Evolutionary conservation across 768 basidiomycete species (phyloP).

Genomic region (Galerina marginata): DNA sequence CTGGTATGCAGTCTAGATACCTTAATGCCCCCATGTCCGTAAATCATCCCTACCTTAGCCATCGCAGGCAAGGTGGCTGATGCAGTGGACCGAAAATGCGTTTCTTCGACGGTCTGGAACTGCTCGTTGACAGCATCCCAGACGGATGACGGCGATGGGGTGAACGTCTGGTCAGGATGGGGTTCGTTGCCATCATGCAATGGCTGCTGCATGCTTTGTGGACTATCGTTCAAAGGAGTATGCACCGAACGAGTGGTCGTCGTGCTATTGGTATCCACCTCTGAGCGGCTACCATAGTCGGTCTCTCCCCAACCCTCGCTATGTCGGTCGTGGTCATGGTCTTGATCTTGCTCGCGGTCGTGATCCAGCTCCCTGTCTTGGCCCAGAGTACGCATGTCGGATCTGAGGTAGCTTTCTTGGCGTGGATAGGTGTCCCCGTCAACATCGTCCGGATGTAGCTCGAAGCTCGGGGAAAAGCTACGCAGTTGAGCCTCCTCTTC

Average conservation of each 20-base stretch:
- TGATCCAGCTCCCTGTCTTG: not conserved
- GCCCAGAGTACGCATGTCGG: not conserved
- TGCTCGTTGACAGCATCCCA: constrained; percentile 24
- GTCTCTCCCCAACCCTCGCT: constrained; percentile 23
- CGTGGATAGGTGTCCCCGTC: not conserved
- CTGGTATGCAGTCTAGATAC: constrained; percentile 19
- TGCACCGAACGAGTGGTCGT: constrained; percentile 18
- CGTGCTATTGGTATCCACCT: constrained; percentile 20
- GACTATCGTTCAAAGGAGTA: constrained; percentile 18
- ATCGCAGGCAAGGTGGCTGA: not conserved
- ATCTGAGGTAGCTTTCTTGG: not conserved
- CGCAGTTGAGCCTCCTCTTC: constrained; percentile 26
- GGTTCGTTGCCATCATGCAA: not conserved
- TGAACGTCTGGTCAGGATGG: constrained; percentile 3
- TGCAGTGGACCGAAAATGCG: constrained; percentile 11
- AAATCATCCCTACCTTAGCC: not conserved
- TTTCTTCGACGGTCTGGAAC: constrained; percentile 19
- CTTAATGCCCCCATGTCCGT: not conserved
- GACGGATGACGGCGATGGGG: constrained; percentile 15
- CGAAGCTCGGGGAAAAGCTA: constrained; percentile 46
- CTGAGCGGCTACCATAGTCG: constrained; percentile 14
- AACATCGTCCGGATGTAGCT: constrained; percentile 32
- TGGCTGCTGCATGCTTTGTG: constrained; percentile 1
- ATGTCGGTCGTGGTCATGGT: constrained; percentile 13
- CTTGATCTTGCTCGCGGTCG: constrained; percentile 8